A percentile compares a stretch with the other conserved stretches of the same genome.
Evolutionary conservation across 2,329 filamentous ascomycete species (phyloP).

Genomic region (Claviceps cyperi): DNA sequence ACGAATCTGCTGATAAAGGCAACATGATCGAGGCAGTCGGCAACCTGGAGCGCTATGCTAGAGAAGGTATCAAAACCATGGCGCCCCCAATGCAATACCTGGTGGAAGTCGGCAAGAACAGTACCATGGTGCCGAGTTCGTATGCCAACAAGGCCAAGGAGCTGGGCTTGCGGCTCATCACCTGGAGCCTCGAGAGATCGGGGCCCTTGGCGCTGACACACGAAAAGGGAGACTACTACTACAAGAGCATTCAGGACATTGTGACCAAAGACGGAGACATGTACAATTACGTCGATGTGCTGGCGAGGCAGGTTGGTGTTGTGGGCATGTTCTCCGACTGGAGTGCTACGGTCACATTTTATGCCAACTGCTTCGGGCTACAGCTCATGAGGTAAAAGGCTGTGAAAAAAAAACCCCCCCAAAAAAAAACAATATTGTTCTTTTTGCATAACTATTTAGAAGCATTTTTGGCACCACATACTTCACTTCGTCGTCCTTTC

Average conservation of each 20-base stretch:
- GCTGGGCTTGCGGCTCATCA: constrained; percentile 48
- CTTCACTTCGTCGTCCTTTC: no score
- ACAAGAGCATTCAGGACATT: constrained; percentile 35
- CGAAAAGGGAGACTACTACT: constrained; percentile 38
- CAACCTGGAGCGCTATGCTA: constrained; percentile 39
- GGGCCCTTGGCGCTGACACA: constrained; percentile 39
- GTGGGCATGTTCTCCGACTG: constrained; percentile 54
- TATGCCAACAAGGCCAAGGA: constrained; percentile 48
- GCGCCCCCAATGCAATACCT: constrained; percentile 50
- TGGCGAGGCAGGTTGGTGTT: constrained; percentile 46
- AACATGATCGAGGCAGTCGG: constrained; percentile 39
- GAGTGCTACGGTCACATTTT: constrained; percentile 54
- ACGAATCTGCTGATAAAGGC: constrained; percentile 42
- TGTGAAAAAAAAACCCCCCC: no score
- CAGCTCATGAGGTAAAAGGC: neutral
- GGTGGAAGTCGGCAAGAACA: constrained; percentile 32
- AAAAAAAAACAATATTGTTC: neutral
- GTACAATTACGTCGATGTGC: constrained; percentile 49
- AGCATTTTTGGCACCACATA: no score
- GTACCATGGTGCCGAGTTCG: constrained; percentile 44
- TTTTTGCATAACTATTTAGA: neutral
- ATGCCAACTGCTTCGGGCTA: constrained; percentile 51
- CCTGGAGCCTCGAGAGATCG: constrained; percentile 55
- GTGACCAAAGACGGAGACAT: constrained; percentile 51
- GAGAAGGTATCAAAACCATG: constrained; percentile 45